A percentile compares a stretch with the other conserved stretches of the same genome.
Conservation (phyloP, 1,284 basidiomycete species). For the Marasmius oreades region DNA sequence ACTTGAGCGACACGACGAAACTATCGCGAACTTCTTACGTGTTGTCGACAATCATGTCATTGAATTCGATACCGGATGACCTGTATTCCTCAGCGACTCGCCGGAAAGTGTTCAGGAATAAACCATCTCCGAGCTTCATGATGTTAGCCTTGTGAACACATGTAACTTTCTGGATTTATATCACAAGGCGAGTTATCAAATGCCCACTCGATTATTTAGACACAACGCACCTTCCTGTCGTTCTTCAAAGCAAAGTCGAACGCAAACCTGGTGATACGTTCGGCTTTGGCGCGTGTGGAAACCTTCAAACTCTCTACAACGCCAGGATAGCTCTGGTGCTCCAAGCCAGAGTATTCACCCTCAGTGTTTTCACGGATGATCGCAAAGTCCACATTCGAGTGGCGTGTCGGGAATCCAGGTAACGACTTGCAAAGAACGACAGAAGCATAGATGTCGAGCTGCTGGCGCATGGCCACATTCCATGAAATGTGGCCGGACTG, state of each 20-base stretch:
- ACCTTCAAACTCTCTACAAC: slow-evolving; percentile 99
- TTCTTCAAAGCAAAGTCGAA: slow-evolving; percentile 99
- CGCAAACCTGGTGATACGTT: slow-evolving; percentile 96
- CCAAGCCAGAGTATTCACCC: slow-evolving; percentile 98
- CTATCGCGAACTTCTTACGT: slow-evolving; percentile 52
- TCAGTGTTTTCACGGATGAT: slow-evolving; percentile 99
- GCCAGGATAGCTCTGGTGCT: slow-evolving; percentile 97
- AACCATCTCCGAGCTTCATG: slow-evolving; percentile 99
- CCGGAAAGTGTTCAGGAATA: slow-evolving; percentile 99
- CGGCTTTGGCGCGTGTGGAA: slow-evolving; percentile 92
- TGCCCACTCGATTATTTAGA: no score
- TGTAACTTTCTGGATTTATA: slow-evolving; percentile 82
- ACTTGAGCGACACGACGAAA: neutral
- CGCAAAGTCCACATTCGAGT: slow-evolving; percentile 96
- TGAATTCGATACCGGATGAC: slow-evolving; percentile 87
- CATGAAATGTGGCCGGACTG: slow-evolving; percentile 97
- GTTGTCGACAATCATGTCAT: slow-evolving; percentile 99
- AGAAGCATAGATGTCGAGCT: slow-evolving; percentile 98
- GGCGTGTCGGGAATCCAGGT: slow-evolving; percentile 95
- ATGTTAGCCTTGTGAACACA: slow-evolving; percentile 99
- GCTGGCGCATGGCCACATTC: slow-evolving; percentile 99
- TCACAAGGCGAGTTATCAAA: no score
- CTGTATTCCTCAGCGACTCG: slow-evolving; percentile 95
- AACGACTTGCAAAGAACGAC: slow-evolving; percentile 98
- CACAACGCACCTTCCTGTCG: slow-evolving; percentile 78